Percentiles rank a stretch among this genome's conserved stretches.
These are phyloP conservation scores for Nicotiana tomentosiformis DNA, from an alignment of 257 asterid genomes.

Conservation along the genomic window DNA sequence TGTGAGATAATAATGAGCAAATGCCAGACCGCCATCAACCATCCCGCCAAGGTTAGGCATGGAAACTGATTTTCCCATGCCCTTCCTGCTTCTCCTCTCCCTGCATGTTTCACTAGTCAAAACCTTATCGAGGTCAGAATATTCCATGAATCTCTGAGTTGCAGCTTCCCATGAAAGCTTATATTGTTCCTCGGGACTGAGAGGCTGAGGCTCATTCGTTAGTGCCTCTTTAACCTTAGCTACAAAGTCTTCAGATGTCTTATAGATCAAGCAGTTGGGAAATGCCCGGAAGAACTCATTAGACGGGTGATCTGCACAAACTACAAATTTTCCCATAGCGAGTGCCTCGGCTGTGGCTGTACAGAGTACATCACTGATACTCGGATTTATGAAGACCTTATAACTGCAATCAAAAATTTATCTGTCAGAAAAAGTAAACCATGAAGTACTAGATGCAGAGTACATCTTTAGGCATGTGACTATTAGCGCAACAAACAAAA, in stretches of 20 bases:
- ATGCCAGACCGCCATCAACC: slow-evolving; percentile 85
- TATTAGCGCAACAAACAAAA: neutral
- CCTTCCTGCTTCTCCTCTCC: slow-evolving; percentile 22
- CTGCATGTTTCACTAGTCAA: slow-evolving; percentile 25
- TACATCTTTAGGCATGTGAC: neutral
- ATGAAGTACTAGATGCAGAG: neutral
- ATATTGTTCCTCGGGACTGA: slow-evolving; percentile 72
- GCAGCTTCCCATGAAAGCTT: slow-evolving; percentile 99
- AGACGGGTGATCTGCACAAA: slow-evolving; percentile 97
- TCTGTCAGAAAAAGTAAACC: neutral
- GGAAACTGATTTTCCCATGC: slow-evolving; percentile 55
- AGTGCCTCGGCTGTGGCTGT: slow-evolving; percentile 99
- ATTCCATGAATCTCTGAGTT: slow-evolving; percentile 82
- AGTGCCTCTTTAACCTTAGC: slow-evolving; percentile 87
- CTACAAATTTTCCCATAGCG: slow-evolving; percentile 97
- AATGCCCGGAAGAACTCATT: slow-evolving; percentile 89
- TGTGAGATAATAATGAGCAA: slow-evolving; percentile 82
- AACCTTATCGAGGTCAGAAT: slow-evolving; percentile 73
- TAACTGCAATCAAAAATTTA: slow-evolving; percentile 47
- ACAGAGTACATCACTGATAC: slow-evolving; percentile 93
- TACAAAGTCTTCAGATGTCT: slow-evolving; percentile 82
- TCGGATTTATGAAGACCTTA: slow-evolving; percentile 91
- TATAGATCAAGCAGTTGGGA: slow-evolving; percentile 90
- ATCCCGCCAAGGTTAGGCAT: slow-evolving; percentile 58
- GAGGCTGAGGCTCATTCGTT: slow-evolving; percentile 80